Percentiles rank a stretch among this genome's conserved stretches.
Evolutionary conservation across 768 basidiomycete genomes (phyloP).

Genomic region (Kockovaella imperatae): DNA sequence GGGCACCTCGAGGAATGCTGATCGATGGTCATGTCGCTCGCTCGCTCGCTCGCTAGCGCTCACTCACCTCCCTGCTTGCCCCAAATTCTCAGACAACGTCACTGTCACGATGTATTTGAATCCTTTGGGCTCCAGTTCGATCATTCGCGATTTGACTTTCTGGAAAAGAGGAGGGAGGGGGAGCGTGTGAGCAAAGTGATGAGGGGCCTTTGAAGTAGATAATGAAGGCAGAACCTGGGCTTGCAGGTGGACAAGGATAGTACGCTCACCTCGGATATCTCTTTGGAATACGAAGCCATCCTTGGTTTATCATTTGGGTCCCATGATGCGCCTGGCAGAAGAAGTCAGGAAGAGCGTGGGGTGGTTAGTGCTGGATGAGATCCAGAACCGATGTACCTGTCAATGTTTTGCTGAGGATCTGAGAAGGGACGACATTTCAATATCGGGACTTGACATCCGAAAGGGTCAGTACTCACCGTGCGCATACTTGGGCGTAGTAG

Average conservation of each 20-base stretch:
- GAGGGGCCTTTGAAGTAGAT: neutral
- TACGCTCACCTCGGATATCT: constrained; percentile 31
- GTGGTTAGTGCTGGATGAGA: neutral
- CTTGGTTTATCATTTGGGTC: constrained; percentile 18
- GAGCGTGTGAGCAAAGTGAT: neutral
- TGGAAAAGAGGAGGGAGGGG: constrained; percentile 1
- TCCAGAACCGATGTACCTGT: constrained; percentile 4
- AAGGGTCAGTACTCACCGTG: constrained; percentile 9
- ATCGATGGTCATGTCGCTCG: neutral
- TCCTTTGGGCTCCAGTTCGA: constrained; percentile 33
- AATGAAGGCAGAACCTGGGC: no score
- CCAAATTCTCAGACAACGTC: constrained; percentile 34
- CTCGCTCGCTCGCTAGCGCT: neutral
- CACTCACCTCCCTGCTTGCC: constrained; percentile 37
- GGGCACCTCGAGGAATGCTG: neutral
- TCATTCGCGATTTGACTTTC: constrained; percentile 34
- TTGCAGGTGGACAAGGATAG: neutral
- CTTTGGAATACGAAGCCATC: constrained; percentile 25
- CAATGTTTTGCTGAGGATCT: constrained; percentile 21
- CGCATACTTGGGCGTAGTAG: constrained; percentile 26
- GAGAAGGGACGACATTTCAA: neutral
- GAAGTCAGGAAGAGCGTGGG: neutral
- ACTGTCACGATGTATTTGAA: constrained; percentile 39
- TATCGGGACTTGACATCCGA: neutral
- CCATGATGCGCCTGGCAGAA: constrained; percentile 20